Conservation (phyloP, 2,329 filamentous ascomycete genomes). For the Tolypocladium inflatum region DNA sequence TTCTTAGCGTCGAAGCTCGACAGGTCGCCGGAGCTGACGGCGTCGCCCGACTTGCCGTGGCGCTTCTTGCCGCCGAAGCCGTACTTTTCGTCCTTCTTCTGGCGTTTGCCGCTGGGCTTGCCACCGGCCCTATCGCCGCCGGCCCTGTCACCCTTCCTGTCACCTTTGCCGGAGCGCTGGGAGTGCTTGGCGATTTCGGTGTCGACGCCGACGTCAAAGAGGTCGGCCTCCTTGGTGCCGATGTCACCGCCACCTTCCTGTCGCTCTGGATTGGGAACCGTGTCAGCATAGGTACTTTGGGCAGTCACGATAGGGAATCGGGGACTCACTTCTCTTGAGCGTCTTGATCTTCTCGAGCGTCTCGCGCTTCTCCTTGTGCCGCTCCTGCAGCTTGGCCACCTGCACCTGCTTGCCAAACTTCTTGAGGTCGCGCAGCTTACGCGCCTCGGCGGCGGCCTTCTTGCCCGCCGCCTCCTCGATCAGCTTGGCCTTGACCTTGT, state of each 20-base stretch:
- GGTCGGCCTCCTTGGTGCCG: constrained; percentile 68
- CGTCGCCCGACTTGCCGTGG: constrained; percentile 83
- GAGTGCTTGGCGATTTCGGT: constrained; percentile 40
- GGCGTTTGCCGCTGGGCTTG: constrained; percentile 58
- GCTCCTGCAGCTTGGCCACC: constrained; percentile 89
- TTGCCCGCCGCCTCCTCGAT: constrained; percentile 86
- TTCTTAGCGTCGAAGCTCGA: constrained; percentile 68
- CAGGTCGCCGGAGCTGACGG: constrained; percentile 70
- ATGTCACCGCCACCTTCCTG: constrained; percentile 56
- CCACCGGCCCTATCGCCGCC: constrained; percentile 6
- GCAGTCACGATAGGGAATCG: background rate
- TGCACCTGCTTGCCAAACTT: constrained; percentile 99
- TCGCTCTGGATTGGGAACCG: constrained; percentile 54
- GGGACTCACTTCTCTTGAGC: constrained; percentile 80
- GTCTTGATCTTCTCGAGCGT: constrained; percentile 92
- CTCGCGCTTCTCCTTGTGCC: constrained; percentile 83
- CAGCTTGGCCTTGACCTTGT: constrained; percentile 86
- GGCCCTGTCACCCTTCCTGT: constrained; percentile 17
- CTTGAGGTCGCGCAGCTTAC: constrained; percentile 89
- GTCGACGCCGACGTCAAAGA: constrained; percentile 88
- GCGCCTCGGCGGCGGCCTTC: constrained; percentile 85
- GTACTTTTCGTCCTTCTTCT: constrained; percentile 91
- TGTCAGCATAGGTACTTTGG: background rate
- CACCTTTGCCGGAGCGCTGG: constrained; percentile 27
- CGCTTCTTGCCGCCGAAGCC: constrained; percentile 96